Base-by-base conservation (phyloP, 106 monocot species). In the Allium cepa region DNA sequence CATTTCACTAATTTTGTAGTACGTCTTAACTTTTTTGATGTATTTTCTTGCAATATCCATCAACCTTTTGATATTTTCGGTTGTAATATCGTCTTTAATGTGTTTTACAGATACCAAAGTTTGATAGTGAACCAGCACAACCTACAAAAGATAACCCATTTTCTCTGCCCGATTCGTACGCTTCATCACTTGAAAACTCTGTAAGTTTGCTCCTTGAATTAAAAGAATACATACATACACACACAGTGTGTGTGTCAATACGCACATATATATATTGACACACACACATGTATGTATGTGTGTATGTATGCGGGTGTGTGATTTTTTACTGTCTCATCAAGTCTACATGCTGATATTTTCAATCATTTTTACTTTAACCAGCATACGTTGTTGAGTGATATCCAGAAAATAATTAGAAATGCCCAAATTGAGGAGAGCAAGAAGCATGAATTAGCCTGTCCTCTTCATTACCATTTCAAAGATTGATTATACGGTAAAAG, bases 401-500 rank as follows among this genome's bases (percentile, higher is more conserved):
- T 89, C 57, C 83, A 86, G 62, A 81, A 90, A 90, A 73, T 77
- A 46, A 66, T 87, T 48, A 77, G 82, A 66, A 79, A 83, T 50
- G 56, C 77, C 18, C 83, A 86, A 63, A 69, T 94, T 60, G 93
- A 89, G 64, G 93, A 79, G 63, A 82, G 78, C 60, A 76, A 72
- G 64, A 90, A 84, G 74, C 70, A 69, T 49, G 93, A 94, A 59
- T 72, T 94, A 60, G 77, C 86, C 17, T 80, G 53, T 71, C 86
- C 81, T 4, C 80, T 94, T 63, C 93, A 94, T 69, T 66, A 70
- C 26, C 93, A 90, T 73, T 94, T 94, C 66, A 94, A 76, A 76
- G 93, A 94, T 45, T 94, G 93, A 89, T 73, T 94, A 63, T 86
- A 90, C 67, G 88, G 93, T 94, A 93, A 72, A 53, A 18, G 7